Base-by-base conservation (phyloP, 306 rosid genomes). In the Luffa aegyptiaca region DNA sequence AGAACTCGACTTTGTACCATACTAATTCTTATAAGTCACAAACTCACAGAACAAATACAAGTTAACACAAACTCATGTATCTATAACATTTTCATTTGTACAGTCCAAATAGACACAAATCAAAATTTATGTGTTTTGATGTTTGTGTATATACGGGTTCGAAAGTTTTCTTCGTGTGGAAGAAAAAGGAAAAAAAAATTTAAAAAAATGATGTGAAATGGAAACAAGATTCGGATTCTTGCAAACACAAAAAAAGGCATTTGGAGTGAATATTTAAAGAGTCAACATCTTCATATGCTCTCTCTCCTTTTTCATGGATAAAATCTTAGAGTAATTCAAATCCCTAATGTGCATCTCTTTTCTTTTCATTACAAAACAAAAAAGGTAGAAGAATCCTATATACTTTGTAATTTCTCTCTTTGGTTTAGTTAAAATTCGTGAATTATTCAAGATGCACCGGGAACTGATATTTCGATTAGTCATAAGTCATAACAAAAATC, bases 201-300 rank as follows among this genome's bases (percentile, higher is more conserved):
- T 3, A 17, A n/a, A 41, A 1, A 0, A 70, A 70, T 21, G 59
- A 73, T 26, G 42, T 48, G 77, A 72, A 72, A 31, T 42, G 10
- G 42, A 51, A 21, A 72, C 39, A 45, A 46, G 39, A 48, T 72
- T 72, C 77, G 8, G 58, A 72, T 71, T 71, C 76, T 45, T 69
- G 49, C n/a, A 1, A 39, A 8, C n/a, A 10, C 37, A 37, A 1
- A 0, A 3, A 66, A 5, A 73, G 31, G 14, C 45, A 49, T 13
- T 13, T 73, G 44, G 77, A 73, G 77, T 73, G 77, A 73, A 73
- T 72, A 72, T 72, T 72, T 26, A 6, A 33, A 14, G 21, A 73
- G 78, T 49, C 78, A 73, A 73, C 61, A 73, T 73, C 61, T 16
- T 26, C 39, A 31, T 73, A 51, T 73, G 78, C 78, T 49, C 3